Percentiles rank a stretch among this genome's conserved stretches.
These are phyloP conservation scores for Colletotrichum musae DNA, from an alignment of 2,329 filamentous ascomycete genomes.

Conservation along the genomic window DNA sequence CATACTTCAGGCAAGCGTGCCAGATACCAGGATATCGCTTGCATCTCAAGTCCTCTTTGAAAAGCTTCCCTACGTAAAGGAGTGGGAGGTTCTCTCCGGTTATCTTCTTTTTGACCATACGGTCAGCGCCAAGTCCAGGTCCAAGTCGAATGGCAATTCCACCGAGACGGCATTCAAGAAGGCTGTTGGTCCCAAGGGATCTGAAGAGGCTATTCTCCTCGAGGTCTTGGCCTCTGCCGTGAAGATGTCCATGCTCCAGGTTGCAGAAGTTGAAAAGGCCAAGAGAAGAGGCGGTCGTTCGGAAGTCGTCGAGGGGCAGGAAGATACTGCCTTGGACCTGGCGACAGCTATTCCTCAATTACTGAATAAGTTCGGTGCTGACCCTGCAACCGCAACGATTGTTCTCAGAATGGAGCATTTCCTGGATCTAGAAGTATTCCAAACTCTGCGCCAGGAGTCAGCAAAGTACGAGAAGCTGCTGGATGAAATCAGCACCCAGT, in stretches of 20 bases:
- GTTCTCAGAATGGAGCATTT: constrained; percentile 89
- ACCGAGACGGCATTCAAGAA: constrained; percentile 76
- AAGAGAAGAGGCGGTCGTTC: constrained; percentile 72
- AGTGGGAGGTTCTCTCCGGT: constrained; percentile 90
- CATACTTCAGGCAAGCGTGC: constrained; percentile 73
- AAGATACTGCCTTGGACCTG: constrained; percentile 83
- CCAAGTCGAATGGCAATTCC: constrained; percentile 68
- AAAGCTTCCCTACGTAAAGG: constrained; percentile 82
- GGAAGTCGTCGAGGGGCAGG: constrained; percentile 79
- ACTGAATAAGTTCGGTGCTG: constrained; percentile 93
- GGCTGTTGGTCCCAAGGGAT: constrained; percentile 79
- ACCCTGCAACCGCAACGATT: constrained; percentile 86
- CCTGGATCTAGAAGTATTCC: constrained; percentile 88
- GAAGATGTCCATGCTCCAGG: constrained; percentile 77
- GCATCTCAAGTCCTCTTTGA: constrained; percentile 90
- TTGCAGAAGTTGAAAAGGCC: constrained; percentile 74
- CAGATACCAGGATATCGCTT: constrained; percentile 87
- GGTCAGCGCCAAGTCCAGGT: constrained; percentile 68
- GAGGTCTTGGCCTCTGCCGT: constrained; percentile 90
- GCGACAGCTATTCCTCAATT: constrained; percentile 86
- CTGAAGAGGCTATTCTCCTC: constrained; percentile 87
- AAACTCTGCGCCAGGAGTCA: constrained; percentile 89
- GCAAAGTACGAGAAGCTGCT: constrained; percentile 84
- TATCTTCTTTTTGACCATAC: constrained; percentile 96
- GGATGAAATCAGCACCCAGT: constrained; percentile 94